Conservation (phyloP, 2,329 filamentous ascomycete species). For the Huntiella moniliformis region DNA sequence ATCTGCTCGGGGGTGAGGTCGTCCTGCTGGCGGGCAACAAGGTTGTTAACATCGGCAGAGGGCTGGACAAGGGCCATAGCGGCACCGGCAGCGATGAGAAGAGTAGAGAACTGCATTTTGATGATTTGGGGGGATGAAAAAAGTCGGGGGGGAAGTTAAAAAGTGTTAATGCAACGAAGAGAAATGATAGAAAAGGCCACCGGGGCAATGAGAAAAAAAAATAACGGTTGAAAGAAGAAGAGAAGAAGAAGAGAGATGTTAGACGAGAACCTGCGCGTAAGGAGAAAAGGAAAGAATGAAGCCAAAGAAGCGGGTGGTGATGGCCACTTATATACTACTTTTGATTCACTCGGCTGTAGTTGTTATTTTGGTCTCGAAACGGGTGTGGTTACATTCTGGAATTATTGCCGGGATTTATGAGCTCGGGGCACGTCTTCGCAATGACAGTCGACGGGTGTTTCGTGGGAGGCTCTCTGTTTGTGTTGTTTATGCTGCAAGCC, state of each 20-base stretch:
- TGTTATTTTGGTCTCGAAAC: too few species aligned
- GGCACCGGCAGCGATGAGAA: slow-evolving; percentile 34
- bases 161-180: background rate
- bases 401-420: too few species aligned
- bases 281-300: background rate
- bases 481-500: too few species aligned
- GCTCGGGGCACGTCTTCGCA: too few species aligned
- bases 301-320: background rate
- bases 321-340: background rate
- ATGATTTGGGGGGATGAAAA: background rate
- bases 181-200: slow-evolving; percentile 4
- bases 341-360: background rate
- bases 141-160: background rate
- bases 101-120: slow-evolving; percentile 14
- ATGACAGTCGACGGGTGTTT: too few species aligned
- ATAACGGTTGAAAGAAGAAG: background rate
- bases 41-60: slow-evolving; percentile 26
- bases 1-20: background rate
- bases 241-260: background rate
- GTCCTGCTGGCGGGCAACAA: background rate
- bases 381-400: too few species aligned
- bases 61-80: slow-evolving; percentile 35
- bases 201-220: slow-evolving; percentile 4
- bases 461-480: too few species aligned
- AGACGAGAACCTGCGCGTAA: slow-evolving; percentile 2